A percentile compares a stretch with the other conserved stretches of the same genome.
Conservation (phyloP, 179 eudicot species). For the Pouteria campechiana region DNA sequence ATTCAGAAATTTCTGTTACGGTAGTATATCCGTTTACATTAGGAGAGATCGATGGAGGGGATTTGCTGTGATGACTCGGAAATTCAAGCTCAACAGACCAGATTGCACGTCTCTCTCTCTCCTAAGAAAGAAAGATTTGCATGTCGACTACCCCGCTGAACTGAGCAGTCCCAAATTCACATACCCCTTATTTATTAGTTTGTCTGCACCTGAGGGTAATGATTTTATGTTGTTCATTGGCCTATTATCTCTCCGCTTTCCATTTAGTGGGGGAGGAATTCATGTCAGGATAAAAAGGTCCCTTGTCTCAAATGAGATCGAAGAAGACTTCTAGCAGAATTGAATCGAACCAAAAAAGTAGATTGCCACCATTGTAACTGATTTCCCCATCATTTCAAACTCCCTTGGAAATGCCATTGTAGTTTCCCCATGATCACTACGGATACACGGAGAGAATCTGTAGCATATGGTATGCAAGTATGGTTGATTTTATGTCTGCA, state of each 20-base stretch:
- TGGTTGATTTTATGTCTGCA: no score
- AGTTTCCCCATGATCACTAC: no score
- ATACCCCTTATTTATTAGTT: neutral
- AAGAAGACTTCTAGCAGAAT: conserved; percentile 17
- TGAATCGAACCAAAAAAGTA: conserved; percentile 15
- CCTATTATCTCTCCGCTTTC: neutral
- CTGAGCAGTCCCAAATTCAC: conserved; percentile 14
- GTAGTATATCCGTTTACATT: no score
- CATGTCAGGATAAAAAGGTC: conserved; percentile 19
- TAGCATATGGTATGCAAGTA: no score
- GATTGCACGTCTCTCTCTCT: conserved; percentile 12
- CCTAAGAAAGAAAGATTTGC: conserved; percentile 13
- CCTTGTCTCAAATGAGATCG: conserved; percentile 15
- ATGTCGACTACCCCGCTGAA: conserved; percentile 27
- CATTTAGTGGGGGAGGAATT: neutral
- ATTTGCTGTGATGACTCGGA: conserved; percentile 4
- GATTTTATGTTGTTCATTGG: neutral
- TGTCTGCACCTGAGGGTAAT: no score
- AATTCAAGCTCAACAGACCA: conserved; percentile 11
- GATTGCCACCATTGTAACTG: conserved; percentile 10
- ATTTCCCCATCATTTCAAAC: no score
- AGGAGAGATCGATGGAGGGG: no score
- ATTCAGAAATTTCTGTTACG: no score
- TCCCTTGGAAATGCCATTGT: no score
- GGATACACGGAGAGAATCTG: no score